These are phyloP conservation scores for Rhizopogon sp. DNA, from an alignment of 768 basidiomycete genomes.

Conservation along the genomic window DNA sequence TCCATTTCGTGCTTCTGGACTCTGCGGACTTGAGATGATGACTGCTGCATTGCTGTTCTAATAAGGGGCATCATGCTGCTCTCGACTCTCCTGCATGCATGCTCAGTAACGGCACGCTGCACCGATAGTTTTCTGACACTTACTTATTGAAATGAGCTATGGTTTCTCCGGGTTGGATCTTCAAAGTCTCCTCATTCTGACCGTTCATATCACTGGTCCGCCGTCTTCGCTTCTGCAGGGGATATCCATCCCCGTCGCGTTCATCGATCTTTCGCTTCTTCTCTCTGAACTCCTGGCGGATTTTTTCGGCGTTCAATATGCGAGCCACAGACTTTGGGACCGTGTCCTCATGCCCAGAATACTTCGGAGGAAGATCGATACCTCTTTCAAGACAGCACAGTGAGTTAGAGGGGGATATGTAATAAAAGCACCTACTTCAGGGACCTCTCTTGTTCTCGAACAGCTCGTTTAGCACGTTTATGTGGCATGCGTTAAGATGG, in stretches of 20 bases:
- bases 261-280: constrained; percentile 37
- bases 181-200: constrained; percentile 24
- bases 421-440: constrained; percentile 33
- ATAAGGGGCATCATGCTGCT: constrained; percentile 63
- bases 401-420: neutral
- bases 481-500: constrained; percentile 47
- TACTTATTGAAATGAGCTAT: constrained; percentile 75
- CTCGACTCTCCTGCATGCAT: constrained; percentile 59
- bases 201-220: constrained; percentile 9
- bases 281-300: constrained; percentile 50
- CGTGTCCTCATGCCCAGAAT: constrained; percentile 45
- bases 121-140: constrained; percentile 13
- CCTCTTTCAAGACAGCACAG: constrained; percentile 31
- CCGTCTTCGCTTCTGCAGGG: constrained; percentile 25
- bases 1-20: constrained; percentile 31
- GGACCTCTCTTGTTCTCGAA: constrained; percentile 37
- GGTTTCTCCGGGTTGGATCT: constrained; percentile 64
- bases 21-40: constrained; percentile 46
- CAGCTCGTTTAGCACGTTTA: constrained; percentile 53
- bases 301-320: constrained; percentile 55
- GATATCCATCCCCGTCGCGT: constrained; percentile 23
- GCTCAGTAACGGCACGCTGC: constrained; percentile 7
- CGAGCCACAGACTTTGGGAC: constrained; percentile 68
- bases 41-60: constrained; percentile 53
- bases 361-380: constrained; percentile 44